Conservation (phyloP, 495 filamentous ascomycete genomes). For the Parachaetomium inaequale region DNA sequence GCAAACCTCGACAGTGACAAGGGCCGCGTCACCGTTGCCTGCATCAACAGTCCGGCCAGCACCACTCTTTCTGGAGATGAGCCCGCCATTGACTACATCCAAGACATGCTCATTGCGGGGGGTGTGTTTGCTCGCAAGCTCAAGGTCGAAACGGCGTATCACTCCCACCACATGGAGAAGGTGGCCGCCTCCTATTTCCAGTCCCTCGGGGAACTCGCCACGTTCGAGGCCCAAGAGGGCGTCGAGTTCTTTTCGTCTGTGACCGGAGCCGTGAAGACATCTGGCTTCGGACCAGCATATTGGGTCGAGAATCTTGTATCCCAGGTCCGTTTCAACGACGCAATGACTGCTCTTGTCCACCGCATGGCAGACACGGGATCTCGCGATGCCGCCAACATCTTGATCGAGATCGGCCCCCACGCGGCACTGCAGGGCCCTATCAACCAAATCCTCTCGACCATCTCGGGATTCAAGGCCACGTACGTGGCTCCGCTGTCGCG, state of each 20-base stretch:
- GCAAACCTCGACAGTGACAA: background rate
- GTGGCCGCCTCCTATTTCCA: background rate
- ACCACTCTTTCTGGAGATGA: background rate
- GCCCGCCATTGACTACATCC: background rate
- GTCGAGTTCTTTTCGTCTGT: background rate
- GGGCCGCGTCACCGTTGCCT: background rate
- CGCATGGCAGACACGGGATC: background rate
- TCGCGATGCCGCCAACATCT: background rate
- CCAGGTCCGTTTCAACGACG: background rate
- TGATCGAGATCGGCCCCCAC: background rate
- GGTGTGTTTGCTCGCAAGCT: background rate
- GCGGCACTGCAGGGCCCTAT: background rate
- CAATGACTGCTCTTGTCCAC: background rate
- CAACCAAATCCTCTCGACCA: background rate
- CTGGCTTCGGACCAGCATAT: background rate
- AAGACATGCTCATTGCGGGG: background rate
- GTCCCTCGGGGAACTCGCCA: background rate
- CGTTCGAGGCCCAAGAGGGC: background rate
- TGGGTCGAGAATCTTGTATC: background rate
- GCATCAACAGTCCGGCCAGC: background rate
- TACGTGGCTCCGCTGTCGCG: background rate
- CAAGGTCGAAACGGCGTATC: background rate
- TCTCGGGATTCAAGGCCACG: background rate
- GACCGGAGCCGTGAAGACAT: background rate
- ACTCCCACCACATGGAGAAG: background rate